These are phyloP conservation scores for Bocquillonia castaneifolia DNA, from an alignment of 441 rosid genomes.

Conservation along the genomic window DNA sequence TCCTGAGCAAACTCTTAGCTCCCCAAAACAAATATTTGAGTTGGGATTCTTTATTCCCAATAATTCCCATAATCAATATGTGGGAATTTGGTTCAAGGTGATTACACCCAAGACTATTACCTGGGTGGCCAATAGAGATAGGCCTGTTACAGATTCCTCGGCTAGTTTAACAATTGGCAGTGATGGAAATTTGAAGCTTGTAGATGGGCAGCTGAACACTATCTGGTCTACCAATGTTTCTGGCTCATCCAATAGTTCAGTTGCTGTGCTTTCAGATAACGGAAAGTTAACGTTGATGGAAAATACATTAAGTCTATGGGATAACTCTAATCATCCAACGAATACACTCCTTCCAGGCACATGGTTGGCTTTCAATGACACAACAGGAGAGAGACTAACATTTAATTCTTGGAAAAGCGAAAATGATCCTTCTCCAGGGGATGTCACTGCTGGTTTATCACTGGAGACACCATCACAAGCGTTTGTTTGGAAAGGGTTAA, in stretches of 20 bases:
- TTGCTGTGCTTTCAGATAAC: slow-evolving; percentile 9
- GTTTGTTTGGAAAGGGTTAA: slow-evolving; percentile 7
- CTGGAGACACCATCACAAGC: slow-evolving; percentile 12
- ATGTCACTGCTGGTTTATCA: slow-evolving; percentile 8
- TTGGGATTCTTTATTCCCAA: slow-evolving; percentile 59
- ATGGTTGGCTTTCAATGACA: slow-evolving; percentile 1
- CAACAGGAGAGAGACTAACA: not conserved
- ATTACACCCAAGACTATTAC: slow-evolving; percentile 37
- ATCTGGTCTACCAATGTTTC: slow-evolving; percentile 18
- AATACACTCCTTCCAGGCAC: slow-evolving; percentile 12
- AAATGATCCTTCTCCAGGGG: slow-evolving; percentile 17
- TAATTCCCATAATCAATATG: slow-evolving; percentile 34
- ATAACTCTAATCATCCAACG: slow-evolving; percentile 6
- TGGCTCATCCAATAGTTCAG: not conserved
- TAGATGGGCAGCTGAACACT: slow-evolving; percentile 11
- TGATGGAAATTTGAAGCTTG: slow-evolving; percentile 20
- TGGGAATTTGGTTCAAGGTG: slow-evolving; percentile 69
- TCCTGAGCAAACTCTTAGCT: slow-evolving; percentile 43
- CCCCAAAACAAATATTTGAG: slow-evolving; percentile 41
- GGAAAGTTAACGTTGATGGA: slow-evolving; percentile 6
- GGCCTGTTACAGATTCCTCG: slow-evolving; percentile 41
- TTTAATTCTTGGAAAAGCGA: slow-evolving; percentile 15
- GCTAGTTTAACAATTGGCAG: slow-evolving; percentile 18
- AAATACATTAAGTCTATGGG: slow-evolving; percentile 6
- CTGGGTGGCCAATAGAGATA: slow-evolving; percentile 79